These are phyloP conservation scores for Ceratocystis alfenasii DNA, from an alignment of 2,329 filamentous ascomycete species.

Conservation along the genomic window DNA sequence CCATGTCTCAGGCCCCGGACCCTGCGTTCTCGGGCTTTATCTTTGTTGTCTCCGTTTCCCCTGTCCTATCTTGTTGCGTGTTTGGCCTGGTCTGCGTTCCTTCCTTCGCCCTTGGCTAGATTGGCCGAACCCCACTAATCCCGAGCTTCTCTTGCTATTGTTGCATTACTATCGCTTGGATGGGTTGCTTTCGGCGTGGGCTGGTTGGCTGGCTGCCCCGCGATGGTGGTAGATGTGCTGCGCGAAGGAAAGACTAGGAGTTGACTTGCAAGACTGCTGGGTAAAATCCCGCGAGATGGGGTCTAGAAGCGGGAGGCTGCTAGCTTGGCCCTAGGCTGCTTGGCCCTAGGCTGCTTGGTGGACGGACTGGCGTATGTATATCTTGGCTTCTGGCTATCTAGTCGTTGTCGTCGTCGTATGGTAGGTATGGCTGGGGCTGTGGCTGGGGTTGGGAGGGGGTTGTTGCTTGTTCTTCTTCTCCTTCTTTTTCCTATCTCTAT, in stretches of 20 bases:
- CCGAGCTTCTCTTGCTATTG: not conserved
- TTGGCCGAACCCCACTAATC: constrained; percentile 7
- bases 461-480: not conserved
- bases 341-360: not conserved
- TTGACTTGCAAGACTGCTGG: too few species aligned
- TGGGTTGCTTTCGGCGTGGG: not conserved
- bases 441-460: not conserved
- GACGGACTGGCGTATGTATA: not conserved
- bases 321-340: not conserved
- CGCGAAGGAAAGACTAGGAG: too few species aligned
- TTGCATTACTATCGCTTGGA: not conserved
- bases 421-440: too few species aligned
- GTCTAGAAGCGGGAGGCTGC: not conserved
- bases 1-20: constrained; percentile 1
- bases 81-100: constrained; percentile 7
- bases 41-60: constrained; percentile 7
- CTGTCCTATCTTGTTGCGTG: not conserved
- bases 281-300: too few species aligned
- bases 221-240: too few species aligned
- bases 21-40: constrained; percentile 4
- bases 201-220: too few species aligned
- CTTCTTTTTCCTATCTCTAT: not conserved
- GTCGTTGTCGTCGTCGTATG: too few species aligned
- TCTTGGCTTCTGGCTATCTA: too few species aligned
- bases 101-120: not conserved